Evolutionary conservation across 164 flowering plant genomes (phyloP), one percentile per base, ranked within the genome.

Genomic region (Pachysandra terminalis): DNA sequence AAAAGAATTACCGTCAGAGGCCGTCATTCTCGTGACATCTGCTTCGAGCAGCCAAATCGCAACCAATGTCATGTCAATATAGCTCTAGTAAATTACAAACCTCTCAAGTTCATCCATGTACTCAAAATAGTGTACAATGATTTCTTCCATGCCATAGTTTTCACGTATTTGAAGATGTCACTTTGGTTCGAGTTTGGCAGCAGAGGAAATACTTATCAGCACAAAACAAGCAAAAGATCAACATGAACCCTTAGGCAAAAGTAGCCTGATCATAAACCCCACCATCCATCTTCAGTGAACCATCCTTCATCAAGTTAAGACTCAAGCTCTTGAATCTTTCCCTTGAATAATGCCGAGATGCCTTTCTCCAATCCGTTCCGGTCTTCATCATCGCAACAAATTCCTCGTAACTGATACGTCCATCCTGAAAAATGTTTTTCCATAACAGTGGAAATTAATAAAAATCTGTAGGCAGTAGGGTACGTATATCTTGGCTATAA

Each of bases 361-460:
- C 97, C 81, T 92, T 95, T 79, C 99, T 89, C 99, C 99, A 95
- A 61, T 95, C 99, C 1, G 99, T 95, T 75, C 99, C 97, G 24
- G 98, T 77, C 76, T 95, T 95, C 99, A 95, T 95, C 99, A 95
- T 95, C 2, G 94, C 82, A 19, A 89, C 91, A 80, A 95, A 95
- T 65, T 95, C 99, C 21, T 92, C 97, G 15, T 89, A 92, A 78
- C 94, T 92, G 19, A 95, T 89, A 8, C 82, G 81, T 0, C 97
- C 97, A 76, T 95, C 99, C 97, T 91, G 81, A 64, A 56, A 77
- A 37, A 45, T 45, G 26, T 52, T 51, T 10, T 2, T 14, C 35
- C 0, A 22, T 12, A 67, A 26, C 32, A 22, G 10, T 0, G 60
- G 17, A 54, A 64, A 15, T 63, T 22, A 40, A 23, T 45, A 1